phyloP scores from a whole-genome alignment of 495 filamentous ascomycete genomes.

The Pyrenula aspistea region DNA sequence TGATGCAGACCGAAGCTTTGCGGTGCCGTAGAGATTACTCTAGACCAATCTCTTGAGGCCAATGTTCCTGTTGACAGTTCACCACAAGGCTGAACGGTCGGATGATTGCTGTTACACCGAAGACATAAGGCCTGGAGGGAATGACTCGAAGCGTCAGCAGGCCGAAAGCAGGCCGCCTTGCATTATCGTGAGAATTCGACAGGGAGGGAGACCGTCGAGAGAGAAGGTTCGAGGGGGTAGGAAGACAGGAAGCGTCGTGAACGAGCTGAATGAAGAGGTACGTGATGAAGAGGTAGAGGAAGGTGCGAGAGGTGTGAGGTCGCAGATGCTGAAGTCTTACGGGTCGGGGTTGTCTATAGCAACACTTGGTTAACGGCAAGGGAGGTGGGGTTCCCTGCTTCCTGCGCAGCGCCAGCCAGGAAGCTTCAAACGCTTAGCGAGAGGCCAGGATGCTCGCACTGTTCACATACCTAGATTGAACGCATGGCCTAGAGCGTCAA shows the following conservation, averaged over 20 bases:
- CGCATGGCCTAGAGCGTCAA: neutral
- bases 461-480: neutral
- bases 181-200: slow-evolving; percentile 1
- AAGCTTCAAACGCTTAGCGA: neutral
- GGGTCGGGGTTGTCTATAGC: neutral
- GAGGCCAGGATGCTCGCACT: neutral
- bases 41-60: neutral
- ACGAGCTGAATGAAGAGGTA: slow-evolving; percentile 9
- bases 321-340: neutral
- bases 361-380: neutral
- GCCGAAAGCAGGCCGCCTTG: neutral
- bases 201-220: slow-evolving; percentile 9
- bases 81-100: neutral
- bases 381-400: neutral
- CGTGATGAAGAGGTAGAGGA: slow-evolving; percentile 11
- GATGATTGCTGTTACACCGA: neutral
- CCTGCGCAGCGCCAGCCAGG: neutral
- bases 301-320: slow-evolving; percentile 8
- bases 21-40: neutral
- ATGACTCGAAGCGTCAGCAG: neutral
- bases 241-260: slow-evolving; percentile 8
- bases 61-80: neutral
- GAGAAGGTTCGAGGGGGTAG: slow-evolving; percentile 4
- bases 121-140: neutral
- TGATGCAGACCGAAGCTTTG: neutral